Evolutionary conservation across 164 flowering plant species (phyloP).

Genomic region (grape (Vitis vinifera)): ASM3070453v1 NC_081820.1:21621001-21621500

Average conservation of each 20-base stretch:
- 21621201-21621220: conserved; percentile 57
- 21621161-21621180: conserved; percentile 48
- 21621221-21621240: neutral
- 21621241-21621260: neutral
- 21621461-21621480: too few species aligned
- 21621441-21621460: too few species aligned
- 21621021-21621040: conserved; percentile 56
- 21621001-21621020: conserved; percentile 61
- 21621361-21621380: too few species aligned
- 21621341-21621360: too few species aligned
- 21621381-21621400: too few species aligned
- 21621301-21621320: too few species aligned
- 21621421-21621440: too few species aligned
- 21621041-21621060: conserved; percentile 54
- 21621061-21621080: conserved; percentile 52
- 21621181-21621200: conserved; percentile 50
- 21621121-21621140: conserved; percentile 58
- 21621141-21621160: conserved; percentile 77
- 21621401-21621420: too few species aligned
- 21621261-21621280: neutral
- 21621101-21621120: conserved; percentile 60
- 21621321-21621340: too few species aligned
- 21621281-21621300: too few species aligned
- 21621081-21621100: conserved; percentile 58
- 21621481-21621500: too few species aligned